Base-by-base conservation (phyloP, 225 moss, liverwort and hornwort species). In the Physcomitrellopsis africana region DNA sequence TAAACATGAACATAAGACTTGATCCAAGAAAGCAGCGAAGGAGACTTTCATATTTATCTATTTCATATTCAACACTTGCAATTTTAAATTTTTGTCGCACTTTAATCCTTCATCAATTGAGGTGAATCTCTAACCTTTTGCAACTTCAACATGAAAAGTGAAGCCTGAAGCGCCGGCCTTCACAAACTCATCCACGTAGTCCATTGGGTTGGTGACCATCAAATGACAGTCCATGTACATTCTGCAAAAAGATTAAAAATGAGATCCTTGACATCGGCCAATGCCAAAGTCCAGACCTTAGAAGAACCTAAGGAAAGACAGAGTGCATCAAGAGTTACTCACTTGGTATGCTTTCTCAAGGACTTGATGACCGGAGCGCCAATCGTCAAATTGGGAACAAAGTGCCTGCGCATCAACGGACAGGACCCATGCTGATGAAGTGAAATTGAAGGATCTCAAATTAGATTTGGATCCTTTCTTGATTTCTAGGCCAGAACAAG, bases 341-440 rank as follows among this genome's bases (percentile, higher is more conserved):
- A 94, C 97, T 86, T 77, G 19, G 97, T 97, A 62, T 97, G 97
- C 77, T 94, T 92, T 74, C 94, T 80, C 79, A 97, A 77, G 22
- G 97, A 88, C 81, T 94, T 94, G 79, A 97, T 94, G 29, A 97
- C 94, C 20, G 97, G 97, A 58, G 88, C 94, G 52, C 97, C 97
- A 70, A 97, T 94, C 16, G 94, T 97, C 65, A 97, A 81, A 82
- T 97, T 97, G 47, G 97, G 97, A 67, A 97, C 97, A 70, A 87
- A 97, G 77, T 97, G 97, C 84, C 97, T 97, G 90, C 84, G 82
- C 65, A 79, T 72, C 73, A 71, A 77, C 9, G 58, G 29, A 63
- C 15, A 79, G 13, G 18, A 52, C 54, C 68, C 46, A 65, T 20
- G 54, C 18, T 27, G 27, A 70, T 41, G 51, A 63, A 54, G 27